Base-by-base conservation (phyloP, 345 rosid species). In the Salix dunnii region DNA sequence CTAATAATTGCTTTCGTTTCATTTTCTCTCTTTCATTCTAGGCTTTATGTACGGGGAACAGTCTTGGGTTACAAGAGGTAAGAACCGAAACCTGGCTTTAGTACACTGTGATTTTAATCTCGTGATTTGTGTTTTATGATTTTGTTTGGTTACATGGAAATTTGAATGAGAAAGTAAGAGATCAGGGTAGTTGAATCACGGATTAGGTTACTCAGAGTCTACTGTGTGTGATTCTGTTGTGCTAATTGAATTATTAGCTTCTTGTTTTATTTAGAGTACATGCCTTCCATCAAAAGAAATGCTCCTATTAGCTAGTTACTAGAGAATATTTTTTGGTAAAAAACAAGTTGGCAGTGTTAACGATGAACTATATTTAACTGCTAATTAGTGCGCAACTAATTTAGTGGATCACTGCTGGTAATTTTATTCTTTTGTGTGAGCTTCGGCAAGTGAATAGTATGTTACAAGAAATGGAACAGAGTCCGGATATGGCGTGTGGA, bases 41-140 rank as follows among this genome's bases (percentile, higher is more conserved):
- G 63, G 63, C 63, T 58, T 58, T 58, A 58, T 58, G 63, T 58
- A 9, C 63, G 63, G 63, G 63, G 27, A 58, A 58, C 63, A n/a
- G 25, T 58, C 16, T 58, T 58, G 28, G 63, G 63, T 1, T 58
- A 58, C 10, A 58, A n/a, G 28, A 58, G 63, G 63, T 58, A 58
- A 58, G 3, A 23, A 23, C 5, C 4, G 4, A 40, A 68, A 20
- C 31, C 23, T 36, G 18, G 10, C 42, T 35, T 4, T 1, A 20
- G 28, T 20, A 9, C 62, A n/a, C 62, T n/a, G 1, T 33, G 62
- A 9, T n/a, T 55, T 55, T 9, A 55, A 21, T 67, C 14, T 67
- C 13, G 11, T 31, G 23, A 33, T 18, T 65, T 65, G 23, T 31
- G 20, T 36, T 33, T 65, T 65, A 36, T 31, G 43, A 38, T 31